A percentile compares a stretch with the other conserved stretches of the same genome.
Evolutionary conservation across 2,329 filamentous ascomycete genomes (phyloP).

Genomic region (Aspergillus tamarii): DNA sequence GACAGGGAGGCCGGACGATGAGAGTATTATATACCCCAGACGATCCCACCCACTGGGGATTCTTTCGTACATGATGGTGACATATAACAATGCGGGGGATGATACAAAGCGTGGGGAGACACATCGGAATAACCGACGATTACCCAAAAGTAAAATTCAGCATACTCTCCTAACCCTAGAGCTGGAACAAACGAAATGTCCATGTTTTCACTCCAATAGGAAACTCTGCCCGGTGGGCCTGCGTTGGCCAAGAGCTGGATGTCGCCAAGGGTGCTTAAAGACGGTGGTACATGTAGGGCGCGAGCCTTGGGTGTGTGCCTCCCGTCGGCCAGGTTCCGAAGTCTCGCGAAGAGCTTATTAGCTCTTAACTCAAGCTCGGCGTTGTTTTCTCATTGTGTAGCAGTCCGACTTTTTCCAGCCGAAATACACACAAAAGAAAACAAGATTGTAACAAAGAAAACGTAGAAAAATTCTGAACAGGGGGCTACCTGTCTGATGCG

Average conservation of each 20-base stretch:
- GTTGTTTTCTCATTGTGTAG: neutral
- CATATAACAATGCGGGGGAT: neutral
- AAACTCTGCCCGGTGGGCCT: neutral
- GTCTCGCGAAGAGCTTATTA: conserved; percentile 4
- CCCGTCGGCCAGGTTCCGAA: neutral
- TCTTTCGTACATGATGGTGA: neutral
- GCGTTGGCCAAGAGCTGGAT: conserved; percentile 2
- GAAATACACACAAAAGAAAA: neutral
- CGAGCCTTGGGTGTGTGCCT: neutral
- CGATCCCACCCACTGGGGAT: neutral
- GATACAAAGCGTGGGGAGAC: neutral
- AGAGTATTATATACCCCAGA: neutral
- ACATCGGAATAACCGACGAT: neutral
- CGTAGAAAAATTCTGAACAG: neutral
- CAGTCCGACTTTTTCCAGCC: neutral
- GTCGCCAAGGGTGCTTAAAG: conserved; percentile 7
- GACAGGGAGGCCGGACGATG: neutral
- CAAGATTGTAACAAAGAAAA: too few species aligned
- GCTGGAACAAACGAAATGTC: neutral
- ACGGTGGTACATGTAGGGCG: neutral
- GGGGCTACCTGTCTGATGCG: neutral
- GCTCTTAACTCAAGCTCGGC: conserved; percentile 7
- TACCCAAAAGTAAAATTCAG: neutral
- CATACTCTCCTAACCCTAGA: neutral
- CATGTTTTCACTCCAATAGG: neutral